Conservation (phyloP, 331 rosid species). For the Malus hybrid region DNA sequence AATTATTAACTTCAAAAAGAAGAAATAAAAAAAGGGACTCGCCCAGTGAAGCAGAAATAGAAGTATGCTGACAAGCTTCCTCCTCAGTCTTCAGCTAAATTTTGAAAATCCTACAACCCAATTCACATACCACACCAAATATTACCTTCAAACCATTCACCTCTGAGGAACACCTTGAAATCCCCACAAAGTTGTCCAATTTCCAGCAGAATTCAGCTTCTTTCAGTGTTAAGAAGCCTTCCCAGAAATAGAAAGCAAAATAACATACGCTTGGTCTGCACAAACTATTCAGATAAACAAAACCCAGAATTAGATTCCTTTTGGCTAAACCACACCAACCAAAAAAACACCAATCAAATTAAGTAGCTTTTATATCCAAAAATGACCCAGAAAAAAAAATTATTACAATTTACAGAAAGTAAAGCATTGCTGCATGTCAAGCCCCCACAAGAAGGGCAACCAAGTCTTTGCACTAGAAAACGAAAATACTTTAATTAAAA, state of each 20-base stretch:
- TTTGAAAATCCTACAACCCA: constrained; percentile 10
- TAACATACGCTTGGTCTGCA: not conserved
- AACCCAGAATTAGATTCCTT: not conserved
- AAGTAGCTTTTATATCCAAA: not conserved
- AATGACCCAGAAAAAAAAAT: not conserved
- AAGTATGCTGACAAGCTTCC: not conserved
- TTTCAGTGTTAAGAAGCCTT: not conserved
- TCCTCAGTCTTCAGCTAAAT: not conserved
- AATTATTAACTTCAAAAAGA: not conserved
- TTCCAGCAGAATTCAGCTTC: constrained; percentile 9
- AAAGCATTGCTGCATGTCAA: not conserved
- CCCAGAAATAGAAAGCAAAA: not conserved
- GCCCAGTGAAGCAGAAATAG: constrained; percentile 5
- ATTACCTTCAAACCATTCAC: not conserved
- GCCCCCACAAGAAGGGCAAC: not conserved
- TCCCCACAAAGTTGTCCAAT: constrained; percentile 3
- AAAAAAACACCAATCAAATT: not conserved
- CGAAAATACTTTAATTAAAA: no score
- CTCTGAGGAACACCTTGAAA: not conserved
- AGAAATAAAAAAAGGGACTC: not conserved
- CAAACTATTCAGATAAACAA: not conserved
- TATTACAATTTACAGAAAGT: not conserved
- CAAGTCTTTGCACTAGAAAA: not conserved
- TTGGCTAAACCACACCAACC: not conserved
- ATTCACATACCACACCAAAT: not conserved